Evolutionary conservation across 257 asterid genomes (phyloP).

Genomic region (Echium plantagineum): DNA sequence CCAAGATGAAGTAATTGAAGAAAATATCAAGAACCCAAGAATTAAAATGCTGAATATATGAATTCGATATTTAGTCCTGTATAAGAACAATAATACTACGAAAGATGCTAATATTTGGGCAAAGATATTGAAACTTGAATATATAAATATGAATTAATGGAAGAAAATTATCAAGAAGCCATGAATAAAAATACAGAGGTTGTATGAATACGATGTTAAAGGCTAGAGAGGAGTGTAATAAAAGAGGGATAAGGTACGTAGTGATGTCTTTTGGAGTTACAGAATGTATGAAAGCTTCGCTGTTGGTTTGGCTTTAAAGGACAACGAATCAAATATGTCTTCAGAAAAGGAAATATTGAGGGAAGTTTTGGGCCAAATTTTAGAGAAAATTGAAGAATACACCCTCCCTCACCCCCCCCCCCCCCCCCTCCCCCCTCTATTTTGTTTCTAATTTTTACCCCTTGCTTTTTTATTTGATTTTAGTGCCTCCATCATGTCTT

Average conservation of each 20-base stretch:
- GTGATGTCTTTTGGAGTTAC: constrained; percentile 4
- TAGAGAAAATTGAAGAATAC: too few relatives aligned
- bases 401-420: too few relatives aligned
- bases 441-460: too few relatives aligned
- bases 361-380: constrained; percentile 23
- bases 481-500: too few relatives aligned
- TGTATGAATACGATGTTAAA: not conserved
- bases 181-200: not conserved
- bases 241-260: not conserved
- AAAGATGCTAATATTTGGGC: not conserved
- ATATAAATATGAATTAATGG: not conserved
- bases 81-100: not conserved
- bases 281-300: constrained; percentile 6
- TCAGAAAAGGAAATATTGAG: constrained; percentile 27
- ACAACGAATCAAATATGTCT: constrained; percentile 26
- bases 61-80: not conserved
- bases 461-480: too few relatives aligned
- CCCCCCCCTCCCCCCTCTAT: too few relatives aligned
- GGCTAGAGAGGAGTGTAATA: constrained; percentile 1
- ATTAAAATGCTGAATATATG: not conserved
- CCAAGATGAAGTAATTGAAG: not conserved
- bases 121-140: too few relatives aligned
- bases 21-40: too few relatives aligned
- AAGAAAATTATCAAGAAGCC: not conserved
- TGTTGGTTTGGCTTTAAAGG: constrained; percentile 21